A percentile compares a stretch with the other conserved stretches of the same genome.
Evolutionary conservation across 768 basidiomycete species (phyloP).

Genomic region (Tricholomella constricta): DNA sequence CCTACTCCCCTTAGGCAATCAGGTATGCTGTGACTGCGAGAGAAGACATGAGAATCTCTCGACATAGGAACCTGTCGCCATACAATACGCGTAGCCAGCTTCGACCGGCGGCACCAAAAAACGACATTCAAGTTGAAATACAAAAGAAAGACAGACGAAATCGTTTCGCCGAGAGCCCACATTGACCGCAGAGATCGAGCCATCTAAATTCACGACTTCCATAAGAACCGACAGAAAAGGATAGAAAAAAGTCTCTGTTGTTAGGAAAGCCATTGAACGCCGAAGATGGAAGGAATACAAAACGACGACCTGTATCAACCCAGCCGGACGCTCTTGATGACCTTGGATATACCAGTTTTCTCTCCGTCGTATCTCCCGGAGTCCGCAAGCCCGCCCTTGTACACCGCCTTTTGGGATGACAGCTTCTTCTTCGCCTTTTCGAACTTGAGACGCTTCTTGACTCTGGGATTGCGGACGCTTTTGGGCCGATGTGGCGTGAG

Average conservation of each 20-base stretch:
- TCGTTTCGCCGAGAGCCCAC: too few species aligned
- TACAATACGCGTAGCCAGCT: too few species aligned
- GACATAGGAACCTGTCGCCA: too few species aligned
- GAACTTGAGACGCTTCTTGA: constrained; percentile 93
- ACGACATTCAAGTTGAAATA: too few species aligned
- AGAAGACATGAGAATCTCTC: too few species aligned
- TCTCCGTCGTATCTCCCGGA: constrained; percentile 85
- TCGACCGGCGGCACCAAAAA: too few species aligned
- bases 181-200: too few species aligned
- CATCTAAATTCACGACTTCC: too few species aligned
- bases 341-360: constrained; percentile 88
- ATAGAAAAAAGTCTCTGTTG: not conserved
- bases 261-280: not conserved
- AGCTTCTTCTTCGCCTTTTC: constrained; percentile 96
- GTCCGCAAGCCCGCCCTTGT: constrained; percentile 80
- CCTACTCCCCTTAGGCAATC: too few species aligned
- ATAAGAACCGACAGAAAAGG: too few species aligned
- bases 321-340: constrained; percentile 83
- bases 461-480: constrained; percentile 91
- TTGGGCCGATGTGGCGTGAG: constrained; percentile 90
- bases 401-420: constrained; percentile 87
- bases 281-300: not conserved
- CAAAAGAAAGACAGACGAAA: too few species aligned
- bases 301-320: constrained; percentile 35
- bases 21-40: too few species aligned